phyloP scores from a whole-genome alignment of 2,329 filamentous ascomycete species.

The Lachnellula arida region DNA sequence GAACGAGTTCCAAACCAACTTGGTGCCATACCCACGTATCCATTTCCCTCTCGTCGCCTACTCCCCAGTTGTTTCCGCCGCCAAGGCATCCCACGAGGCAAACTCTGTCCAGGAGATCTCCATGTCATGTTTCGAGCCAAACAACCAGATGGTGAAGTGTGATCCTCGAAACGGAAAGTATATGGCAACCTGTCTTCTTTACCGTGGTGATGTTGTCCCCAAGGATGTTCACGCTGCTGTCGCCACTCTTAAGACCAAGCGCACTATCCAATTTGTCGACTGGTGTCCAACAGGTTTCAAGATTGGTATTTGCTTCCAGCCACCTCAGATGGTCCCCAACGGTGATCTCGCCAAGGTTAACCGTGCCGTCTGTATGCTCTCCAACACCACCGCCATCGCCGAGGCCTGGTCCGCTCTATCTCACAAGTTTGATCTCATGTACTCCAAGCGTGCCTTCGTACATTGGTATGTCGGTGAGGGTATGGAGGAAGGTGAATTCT shows the following conservation, averaged over 20 bases:
- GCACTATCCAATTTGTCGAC: conserved; percentile 98
- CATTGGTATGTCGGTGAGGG: conserved; percentile 99
- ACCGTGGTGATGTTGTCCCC: conserved; percentile 96
- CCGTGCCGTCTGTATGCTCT: conserved; percentile 98
- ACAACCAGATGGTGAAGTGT: conserved; percentile 99
- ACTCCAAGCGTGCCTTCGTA: conserved; percentile 99
- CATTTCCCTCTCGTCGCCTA: conserved; percentile 99
- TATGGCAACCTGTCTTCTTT: conserved; percentile 97
- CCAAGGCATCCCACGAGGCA: conserved; percentile 95
- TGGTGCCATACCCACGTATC: conserved; percentile 97
- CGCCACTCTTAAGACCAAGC: conserved; percentile 97
- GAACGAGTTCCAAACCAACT: conserved; percentile 99
- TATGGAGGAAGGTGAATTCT: conserved; percentile 99
- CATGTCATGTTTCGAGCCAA: conserved; percentile 98
- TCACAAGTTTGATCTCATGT: conserved; percentile 99
- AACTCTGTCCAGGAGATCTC: conserved; percentile 98
- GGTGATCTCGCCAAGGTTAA: conserved; percentile 96
- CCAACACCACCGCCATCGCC: conserved; percentile 97
- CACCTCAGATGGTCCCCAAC: conserved; percentile 91
- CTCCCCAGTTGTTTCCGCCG: conserved; percentile 86
- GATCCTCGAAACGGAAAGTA: conserved; percentile 99
- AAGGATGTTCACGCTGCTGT: conserved; percentile 92
- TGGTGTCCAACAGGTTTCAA: conserved; percentile 99
- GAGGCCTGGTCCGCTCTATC: conserved; percentile 97
- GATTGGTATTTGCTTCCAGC: conserved; percentile 99